Conservation (phyloP, 1,284 basidiomycete genomes). For the Chalciporus piperatoides region DNA sequence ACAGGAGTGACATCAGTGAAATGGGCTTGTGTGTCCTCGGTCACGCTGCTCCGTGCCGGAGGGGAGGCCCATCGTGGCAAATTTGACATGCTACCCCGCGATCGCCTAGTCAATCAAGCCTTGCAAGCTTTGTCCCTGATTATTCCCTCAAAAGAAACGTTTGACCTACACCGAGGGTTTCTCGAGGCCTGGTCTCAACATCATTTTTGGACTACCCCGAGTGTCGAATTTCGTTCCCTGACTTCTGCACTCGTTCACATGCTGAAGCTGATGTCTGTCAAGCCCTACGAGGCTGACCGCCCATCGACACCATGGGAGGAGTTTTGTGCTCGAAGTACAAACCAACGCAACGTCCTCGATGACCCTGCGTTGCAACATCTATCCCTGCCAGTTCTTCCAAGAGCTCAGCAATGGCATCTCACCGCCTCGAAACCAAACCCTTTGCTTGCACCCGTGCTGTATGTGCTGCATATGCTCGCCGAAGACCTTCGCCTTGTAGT, state of each 20-base stretch:
- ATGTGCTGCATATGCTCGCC: slow-evolving; percentile 73
- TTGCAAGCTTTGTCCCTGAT: slow-evolving; percentile 60
- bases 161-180: slow-evolving; percentile 54
- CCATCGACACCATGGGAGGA: slow-evolving; percentile 26
- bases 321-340: slow-evolving; percentile 35
- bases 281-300: slow-evolving; percentile 7
- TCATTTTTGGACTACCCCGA: slow-evolving; percentile 40
- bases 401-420: slow-evolving; percentile 26
- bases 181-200: slow-evolving; percentile 52
- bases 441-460: slow-evolving; percentile 51
- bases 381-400: slow-evolving; percentile 36
- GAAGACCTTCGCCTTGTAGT: slow-evolving; percentile 63
- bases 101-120: slow-evolving; percentile 54
- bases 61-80: slow-evolving; percentile 44
- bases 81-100: slow-evolving; percentile 48
- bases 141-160: slow-evolving; percentile 53
- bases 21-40: slow-evolving; percentile 42
- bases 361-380: slow-evolving; percentile 53
- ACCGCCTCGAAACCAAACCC: slow-evolving; percentile 35
- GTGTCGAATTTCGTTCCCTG: slow-evolving; percentile 56
- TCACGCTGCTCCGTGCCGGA: slow-evolving; percentile 47
- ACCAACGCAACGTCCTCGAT: slow-evolving; percentile 50
- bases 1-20: slow-evolving; percentile 37
- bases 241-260: slow-evolving; percentile 46
- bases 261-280: slow-evolving; percentile 41